Percentiles rank a stretch among this genome's conserved stretches.
phyloP scores from a whole-genome alignment of 2,329 filamentous ascomycete species.

The Waltergamsia citrina region DNA sequence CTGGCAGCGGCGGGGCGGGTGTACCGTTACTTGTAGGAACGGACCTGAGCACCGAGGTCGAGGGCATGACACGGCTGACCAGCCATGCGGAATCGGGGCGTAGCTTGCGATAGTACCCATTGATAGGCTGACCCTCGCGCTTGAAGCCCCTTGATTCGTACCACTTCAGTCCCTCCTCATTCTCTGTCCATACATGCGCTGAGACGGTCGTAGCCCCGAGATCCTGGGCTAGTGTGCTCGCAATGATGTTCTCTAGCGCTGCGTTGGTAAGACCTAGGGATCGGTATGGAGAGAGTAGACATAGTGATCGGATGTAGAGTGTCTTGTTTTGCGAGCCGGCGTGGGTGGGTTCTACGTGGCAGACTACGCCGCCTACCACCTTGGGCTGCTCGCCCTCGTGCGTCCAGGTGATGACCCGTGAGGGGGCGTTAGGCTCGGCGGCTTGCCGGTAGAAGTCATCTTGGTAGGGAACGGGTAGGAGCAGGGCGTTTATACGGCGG shows the following conservation, averaged over 20 bases:
- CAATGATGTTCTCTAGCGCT: constrained; percentile 42
- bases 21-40: not conserved
- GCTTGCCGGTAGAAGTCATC: constrained; percentile 53
- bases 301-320: constrained; percentile 57
- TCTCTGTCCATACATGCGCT: constrained; percentile 61
- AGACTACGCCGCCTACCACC: constrained; percentile 52
- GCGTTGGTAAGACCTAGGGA: constrained; percentile 48
- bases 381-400: constrained; percentile 33
- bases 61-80: constrained; percentile 34
- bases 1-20: not conserved
- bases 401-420: constrained; percentile 49
- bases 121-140: constrained; percentile 34
- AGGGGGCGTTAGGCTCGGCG: constrained; percentile 41
- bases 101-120: constrained; percentile 53
- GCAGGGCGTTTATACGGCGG: constrained; percentile 54
- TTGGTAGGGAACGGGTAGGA: constrained; percentile 54
- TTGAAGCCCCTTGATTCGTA: constrained; percentile 49
- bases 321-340: constrained; percentile 6
- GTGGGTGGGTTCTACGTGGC: constrained; percentile 41
- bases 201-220: constrained; percentile 36
- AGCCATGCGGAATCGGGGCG: constrained; percentile 53
- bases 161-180: constrained; percentile 53
- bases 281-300: constrained; percentile 54
- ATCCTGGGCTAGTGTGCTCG: constrained; percentile 16
- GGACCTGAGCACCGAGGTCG: constrained; percentile 8